phyloP scores from a whole-genome alignment of 768 basidiomycete genomes.

The Leccinum subtestaceum region DNA sequence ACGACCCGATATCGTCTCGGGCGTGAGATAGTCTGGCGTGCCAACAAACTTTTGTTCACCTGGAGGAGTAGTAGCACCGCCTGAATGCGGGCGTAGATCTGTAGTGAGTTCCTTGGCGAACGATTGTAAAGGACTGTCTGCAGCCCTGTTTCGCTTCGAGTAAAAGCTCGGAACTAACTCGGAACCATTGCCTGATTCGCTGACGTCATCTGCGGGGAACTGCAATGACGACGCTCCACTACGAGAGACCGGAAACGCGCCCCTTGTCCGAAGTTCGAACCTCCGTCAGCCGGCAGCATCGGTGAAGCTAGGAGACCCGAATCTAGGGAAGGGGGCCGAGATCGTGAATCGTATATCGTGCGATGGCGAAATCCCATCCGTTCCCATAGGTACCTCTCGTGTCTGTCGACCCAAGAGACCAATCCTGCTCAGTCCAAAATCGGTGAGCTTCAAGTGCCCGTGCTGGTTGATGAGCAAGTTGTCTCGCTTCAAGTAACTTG shows the following conservation, averaged over 20 bases:
- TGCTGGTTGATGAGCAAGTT: constrained; percentile 96
- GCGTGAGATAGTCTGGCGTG: constrained; percentile 96
- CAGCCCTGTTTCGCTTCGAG: constrained; percentile 48
- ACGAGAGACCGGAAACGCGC: constrained; percentile 52
- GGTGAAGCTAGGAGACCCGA: constrained; percentile 79
- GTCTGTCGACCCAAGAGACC: constrained; percentile 98
- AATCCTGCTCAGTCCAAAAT: constrained; percentile 97
- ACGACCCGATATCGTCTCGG: constrained; percentile 92
- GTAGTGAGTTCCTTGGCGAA: constrained; percentile 84
- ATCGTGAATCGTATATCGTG: constrained; percentile 61
- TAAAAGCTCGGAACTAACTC: constrained; percentile 64
- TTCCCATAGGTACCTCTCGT: constrained; percentile 51
- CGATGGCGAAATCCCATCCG: constrained; percentile 45
- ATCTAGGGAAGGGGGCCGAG: constrained; percentile 80
- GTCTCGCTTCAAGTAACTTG: constrained; percentile 95
- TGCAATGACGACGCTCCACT: constrained; percentile 65
- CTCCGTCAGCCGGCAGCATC: constrained; percentile 61
- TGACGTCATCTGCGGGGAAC: constrained; percentile 71
- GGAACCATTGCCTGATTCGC: constrained; percentile 83
- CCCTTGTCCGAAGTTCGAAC: constrained; percentile 81
- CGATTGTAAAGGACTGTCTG: constrained; percentile 80
- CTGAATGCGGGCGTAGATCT: constrained; percentile 70
- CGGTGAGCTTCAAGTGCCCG: constrained; percentile 96
- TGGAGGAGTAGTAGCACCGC: constrained; percentile 68
- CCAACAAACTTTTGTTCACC: constrained; percentile 96